phyloP scores from a whole-genome alignment of 129 eudicot species.

The Flaveria bidentis region DNA sequence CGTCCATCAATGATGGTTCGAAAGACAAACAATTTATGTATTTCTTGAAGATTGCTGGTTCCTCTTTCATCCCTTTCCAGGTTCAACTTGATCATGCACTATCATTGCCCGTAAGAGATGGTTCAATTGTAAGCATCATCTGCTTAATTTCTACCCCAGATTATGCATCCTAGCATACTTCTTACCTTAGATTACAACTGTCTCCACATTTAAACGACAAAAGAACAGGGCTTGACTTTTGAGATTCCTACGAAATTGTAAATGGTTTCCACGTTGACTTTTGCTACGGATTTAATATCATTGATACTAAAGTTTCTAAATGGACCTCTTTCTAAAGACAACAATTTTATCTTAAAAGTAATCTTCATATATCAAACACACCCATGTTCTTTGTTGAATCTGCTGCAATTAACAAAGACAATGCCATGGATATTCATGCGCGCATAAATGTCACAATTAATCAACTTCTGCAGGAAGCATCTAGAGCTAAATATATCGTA shows the following conservation, averaged over 20 bases:
- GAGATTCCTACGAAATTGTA: too few relatives aligned
- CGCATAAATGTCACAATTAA: background rate
- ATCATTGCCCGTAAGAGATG: conserved; percentile 50
- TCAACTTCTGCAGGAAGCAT: conserved; percentile 57
- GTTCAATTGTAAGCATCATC: conserved; percentile 49
- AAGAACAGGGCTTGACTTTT: background rate
- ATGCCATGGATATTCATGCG: too few relatives aligned
- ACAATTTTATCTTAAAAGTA: too few relatives aligned
- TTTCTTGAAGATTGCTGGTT: conserved; percentile 62
- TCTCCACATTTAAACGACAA: background rate
- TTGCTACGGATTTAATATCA: too few relatives aligned
- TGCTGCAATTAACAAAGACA: too few relatives aligned
- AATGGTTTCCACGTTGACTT: too few relatives aligned
- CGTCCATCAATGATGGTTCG: conserved; percentile 21
- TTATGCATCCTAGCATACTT: background rate
- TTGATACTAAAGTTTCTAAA: too few relatives aligned
- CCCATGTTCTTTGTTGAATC: too few relatives aligned
- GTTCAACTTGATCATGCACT: conserved; percentile 46
- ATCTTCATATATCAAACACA: too few relatives aligned
- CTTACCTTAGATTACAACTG: background rate
- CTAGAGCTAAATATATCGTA: conserved; percentile 77
- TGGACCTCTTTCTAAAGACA: too few relatives aligned
- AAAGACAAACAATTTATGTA: conserved; percentile 54
- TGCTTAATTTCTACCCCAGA: background rate
- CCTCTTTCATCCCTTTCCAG: conserved; percentile 66